phyloP scores from a whole-genome alignment of 768 basidiomycete species.

The Mycena venus region DNA sequence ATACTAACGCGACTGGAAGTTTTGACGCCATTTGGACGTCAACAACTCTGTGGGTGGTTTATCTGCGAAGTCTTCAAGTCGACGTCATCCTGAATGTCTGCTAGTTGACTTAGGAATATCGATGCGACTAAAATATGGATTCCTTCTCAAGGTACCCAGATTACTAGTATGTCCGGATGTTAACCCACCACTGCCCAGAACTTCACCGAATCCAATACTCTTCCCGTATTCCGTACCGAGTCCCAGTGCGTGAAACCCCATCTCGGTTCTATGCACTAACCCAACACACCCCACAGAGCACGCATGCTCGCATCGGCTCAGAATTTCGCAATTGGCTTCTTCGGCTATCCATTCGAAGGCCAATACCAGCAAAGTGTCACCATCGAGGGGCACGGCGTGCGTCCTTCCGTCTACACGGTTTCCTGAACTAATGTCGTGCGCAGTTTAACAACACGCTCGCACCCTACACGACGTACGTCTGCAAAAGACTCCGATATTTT shows the following conservation, averaged over 20 bases:
- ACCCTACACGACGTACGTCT: slow-evolving; percentile 79
- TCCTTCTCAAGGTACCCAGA: slow-evolving; percentile 75
- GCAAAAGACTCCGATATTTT: not conserved
- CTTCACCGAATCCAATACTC: slow-evolving; percentile 68
- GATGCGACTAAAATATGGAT: slow-evolving; percentile 84
- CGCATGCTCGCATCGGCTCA: slow-evolving; percentile 77
- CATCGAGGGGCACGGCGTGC: slow-evolving; percentile 72
- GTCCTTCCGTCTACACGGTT: slow-evolving; percentile 35
- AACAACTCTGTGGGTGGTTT: slow-evolving; percentile 79
- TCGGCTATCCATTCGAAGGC: slow-evolving; percentile 78
- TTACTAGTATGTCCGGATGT: not conserved
- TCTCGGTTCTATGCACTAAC: not conserved
- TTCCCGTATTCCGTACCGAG: slow-evolving; percentile 86
- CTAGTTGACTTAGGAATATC: slow-evolving; percentile 79
- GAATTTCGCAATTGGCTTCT: slow-evolving; percentile 82
- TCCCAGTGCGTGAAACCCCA: slow-evolving; percentile 64
- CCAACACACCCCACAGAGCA: slow-evolving; percentile 61
- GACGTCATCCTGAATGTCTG: not conserved
- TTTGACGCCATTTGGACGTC: slow-evolving; percentile 90
- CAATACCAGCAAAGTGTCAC: slow-evolving; percentile 84
- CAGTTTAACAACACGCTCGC: slow-evolving; percentile 89
- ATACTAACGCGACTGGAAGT: slow-evolving; percentile 60
- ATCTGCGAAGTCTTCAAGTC: not conserved
- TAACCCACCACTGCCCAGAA: slow-evolving; percentile 50
- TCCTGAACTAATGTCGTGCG: slow-evolving; percentile 8